Conservation (phyloP, 495 filamentous ascomycete species). For the Rhypophila decipiens region DNA sequence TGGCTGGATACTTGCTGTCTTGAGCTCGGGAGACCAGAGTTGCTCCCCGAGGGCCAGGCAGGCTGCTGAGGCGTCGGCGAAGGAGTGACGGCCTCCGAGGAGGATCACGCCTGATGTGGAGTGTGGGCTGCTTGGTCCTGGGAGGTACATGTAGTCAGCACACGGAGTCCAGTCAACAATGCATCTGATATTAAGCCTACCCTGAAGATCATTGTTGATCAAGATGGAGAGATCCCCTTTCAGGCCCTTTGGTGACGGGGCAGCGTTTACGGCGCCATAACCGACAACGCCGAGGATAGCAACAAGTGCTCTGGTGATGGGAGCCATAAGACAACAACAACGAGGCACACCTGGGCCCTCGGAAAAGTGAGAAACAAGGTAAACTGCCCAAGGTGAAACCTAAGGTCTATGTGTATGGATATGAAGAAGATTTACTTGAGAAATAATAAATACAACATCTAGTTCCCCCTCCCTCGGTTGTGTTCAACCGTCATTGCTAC, state of each 20-base stretch:
- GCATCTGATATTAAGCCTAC: constrained; percentile 9
- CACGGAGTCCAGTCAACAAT: background rate
- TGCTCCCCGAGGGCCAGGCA: constrained; percentile 36
- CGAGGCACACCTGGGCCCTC: no score
- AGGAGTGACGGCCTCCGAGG: constrained; percentile 18
- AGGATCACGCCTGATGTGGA: constrained; percentile 37
- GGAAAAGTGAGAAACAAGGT: no score
- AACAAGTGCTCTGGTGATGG: no score
- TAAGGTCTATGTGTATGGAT: no score
- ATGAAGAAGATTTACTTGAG: no score
- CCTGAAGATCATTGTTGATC: constrained; percentile 37
- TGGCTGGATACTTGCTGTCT: constrained; percentile 27
- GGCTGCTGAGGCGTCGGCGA: constrained; percentile 18
- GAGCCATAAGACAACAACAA: no score
- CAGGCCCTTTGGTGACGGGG: constrained; percentile 28
- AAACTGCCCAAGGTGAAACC: no score
- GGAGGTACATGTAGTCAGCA: constrained; percentile 1
- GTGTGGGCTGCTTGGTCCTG: constrained; percentile 30
- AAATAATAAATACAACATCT: no score
- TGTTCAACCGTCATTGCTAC: no score
- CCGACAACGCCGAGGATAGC: no score
- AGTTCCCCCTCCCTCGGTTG: no score
- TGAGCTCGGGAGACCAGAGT: constrained; percentile 33
- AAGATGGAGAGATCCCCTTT: constrained; percentile 32
- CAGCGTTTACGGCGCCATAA: no score